phyloP scores from a whole-genome alignment of 139 green algal species.

The Micractinium conductrix region DNA sequence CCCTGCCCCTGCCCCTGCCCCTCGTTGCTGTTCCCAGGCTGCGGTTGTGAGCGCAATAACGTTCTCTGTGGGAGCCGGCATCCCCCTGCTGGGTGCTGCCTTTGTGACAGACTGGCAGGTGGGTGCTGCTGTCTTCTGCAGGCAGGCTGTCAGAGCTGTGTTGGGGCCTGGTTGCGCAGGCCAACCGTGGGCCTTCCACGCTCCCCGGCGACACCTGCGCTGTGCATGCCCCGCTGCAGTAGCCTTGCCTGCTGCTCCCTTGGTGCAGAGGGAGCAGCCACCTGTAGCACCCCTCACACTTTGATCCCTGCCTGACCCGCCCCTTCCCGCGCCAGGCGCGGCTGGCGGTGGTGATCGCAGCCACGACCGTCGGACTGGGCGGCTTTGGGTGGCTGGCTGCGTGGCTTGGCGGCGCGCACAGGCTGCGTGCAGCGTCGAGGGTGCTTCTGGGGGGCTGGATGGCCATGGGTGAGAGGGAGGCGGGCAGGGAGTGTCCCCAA shows the following conservation, averaged over 20 bases:
- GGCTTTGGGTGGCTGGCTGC: conserved; percentile 41
- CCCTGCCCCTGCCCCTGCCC: not conserved
- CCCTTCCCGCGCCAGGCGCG: too few species aligned
- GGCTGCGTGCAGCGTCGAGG: conserved; percentile 52
- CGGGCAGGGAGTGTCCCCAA: too few species aligned
- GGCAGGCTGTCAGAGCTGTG: too few species aligned
- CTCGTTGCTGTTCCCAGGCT: conserved; percentile 34
- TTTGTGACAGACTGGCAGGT: conserved; percentile 64
- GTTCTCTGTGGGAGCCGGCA: conserved; percentile 64
- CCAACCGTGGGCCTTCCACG: not conserved
- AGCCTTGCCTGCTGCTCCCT: not conserved
- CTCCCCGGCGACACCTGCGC: not conserved
- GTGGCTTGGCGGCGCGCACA: conserved; percentile 68
- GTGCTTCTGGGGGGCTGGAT: conserved; percentile 82
- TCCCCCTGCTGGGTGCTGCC: conserved; percentile 68
- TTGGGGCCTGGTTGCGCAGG: too few species aligned
- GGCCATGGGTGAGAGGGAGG: conserved; percentile 59
- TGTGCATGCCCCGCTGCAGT: not conserved
- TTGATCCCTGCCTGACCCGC: not conserved
- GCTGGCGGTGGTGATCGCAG: too few species aligned
- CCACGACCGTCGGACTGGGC: conserved; percentile 10
- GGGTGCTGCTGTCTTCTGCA: not conserved
- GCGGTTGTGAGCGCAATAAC: conserved; percentile 55
- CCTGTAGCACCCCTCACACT: too few species aligned
- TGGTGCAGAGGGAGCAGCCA: not conserved